Conservation (phyloP, 495 filamentous ascomycete species). For the Hypoxylon fragiforme region DNA sequence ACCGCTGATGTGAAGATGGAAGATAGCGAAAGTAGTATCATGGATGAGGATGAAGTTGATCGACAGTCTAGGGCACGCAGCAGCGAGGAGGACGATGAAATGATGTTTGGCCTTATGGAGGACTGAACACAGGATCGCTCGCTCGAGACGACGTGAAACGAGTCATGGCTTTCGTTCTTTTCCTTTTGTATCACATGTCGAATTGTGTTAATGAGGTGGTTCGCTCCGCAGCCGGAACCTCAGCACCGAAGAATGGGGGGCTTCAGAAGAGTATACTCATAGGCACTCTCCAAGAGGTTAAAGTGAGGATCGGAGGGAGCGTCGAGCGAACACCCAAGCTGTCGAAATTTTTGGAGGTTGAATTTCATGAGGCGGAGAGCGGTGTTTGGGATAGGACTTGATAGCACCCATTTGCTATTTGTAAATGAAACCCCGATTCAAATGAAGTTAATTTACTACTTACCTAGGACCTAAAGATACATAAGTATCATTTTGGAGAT, state of each 20-base stretch:
- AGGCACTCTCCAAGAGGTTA: constrained; percentile 59
- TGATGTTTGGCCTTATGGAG: constrained; percentile 93
- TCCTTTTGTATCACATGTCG: constrained; percentile 54
- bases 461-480: no score
- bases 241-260: constrained; percentile 61
- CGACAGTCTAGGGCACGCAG: constrained; percentile 62
- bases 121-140: constrained; percentile 57
- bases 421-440: constrained; percentile 30
- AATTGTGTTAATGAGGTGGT: constrained; percentile 48
- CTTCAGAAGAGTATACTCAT: constrained; percentile 18
- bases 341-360: constrained; percentile 26
- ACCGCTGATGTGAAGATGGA: constrained; percentile 68
- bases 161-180: constrained; percentile 37
- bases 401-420: constrained; percentile 36
- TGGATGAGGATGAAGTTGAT: constrained; percentile 81
- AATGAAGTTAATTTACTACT: constrained; percentile 22
- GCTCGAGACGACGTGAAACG: constrained; percentile 30
- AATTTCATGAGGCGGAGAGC: constrained; percentile 24
- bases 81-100: constrained; percentile 91
- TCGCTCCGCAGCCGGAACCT: constrained; percentile 59
- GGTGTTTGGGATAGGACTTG: constrained; percentile 25
- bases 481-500: background rate
- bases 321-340: constrained; percentile 56
- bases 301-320: constrained; percentile 61
- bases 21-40: constrained; percentile 63